Percentiles rank a stretch among this genome's conserved stretches.
Evolutionary conservation across 345 rosid genomes (phyloP).

Genomic region (Hypericum androsaemum): DNA sequence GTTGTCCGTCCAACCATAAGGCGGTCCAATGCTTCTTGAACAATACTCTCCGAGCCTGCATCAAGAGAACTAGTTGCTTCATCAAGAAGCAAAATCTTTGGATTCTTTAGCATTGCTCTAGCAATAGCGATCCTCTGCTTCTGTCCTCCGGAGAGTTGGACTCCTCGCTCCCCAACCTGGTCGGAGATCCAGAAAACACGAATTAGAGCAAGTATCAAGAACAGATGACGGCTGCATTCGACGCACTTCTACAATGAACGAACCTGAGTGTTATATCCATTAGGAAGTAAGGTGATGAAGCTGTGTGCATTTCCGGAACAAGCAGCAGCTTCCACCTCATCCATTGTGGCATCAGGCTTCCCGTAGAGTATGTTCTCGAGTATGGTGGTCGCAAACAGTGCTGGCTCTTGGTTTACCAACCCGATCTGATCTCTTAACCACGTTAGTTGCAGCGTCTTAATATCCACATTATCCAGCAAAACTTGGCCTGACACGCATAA

Average conservation of each 20-base stretch:
- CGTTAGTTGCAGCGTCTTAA: constrained; percentile 74
- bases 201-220: too few species aligned
- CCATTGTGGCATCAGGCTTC: constrained; percentile 81
- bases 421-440: constrained; percentile 93
- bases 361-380: constrained; percentile 90
- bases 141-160: constrained; percentile 97
- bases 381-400: constrained; percentile 90
- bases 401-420: constrained; percentile 97
- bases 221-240: too few species aligned
- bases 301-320: constrained; percentile 90
- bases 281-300: constrained; percentile 85
- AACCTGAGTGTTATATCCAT: constrained; percentile 94
- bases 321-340: constrained; percentile 90
- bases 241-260: too few species aligned
- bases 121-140: constrained; percentile 98
- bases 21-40: constrained; percentile 95
- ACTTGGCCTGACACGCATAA: constrained; percentile 57
- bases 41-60: constrained; percentile 95
- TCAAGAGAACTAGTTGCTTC: constrained; percentile 99
- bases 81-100: constrained; percentile 87
- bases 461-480: constrained; percentile 79
- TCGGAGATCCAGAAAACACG: too few species aligned
- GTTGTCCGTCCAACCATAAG: constrained; percentile 98
- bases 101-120: constrained; percentile 95
- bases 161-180: constrained; percentile 98